Conservation (phyloP, 805 yeast species). For the Wickerhamiella occidentalis region DNA sequence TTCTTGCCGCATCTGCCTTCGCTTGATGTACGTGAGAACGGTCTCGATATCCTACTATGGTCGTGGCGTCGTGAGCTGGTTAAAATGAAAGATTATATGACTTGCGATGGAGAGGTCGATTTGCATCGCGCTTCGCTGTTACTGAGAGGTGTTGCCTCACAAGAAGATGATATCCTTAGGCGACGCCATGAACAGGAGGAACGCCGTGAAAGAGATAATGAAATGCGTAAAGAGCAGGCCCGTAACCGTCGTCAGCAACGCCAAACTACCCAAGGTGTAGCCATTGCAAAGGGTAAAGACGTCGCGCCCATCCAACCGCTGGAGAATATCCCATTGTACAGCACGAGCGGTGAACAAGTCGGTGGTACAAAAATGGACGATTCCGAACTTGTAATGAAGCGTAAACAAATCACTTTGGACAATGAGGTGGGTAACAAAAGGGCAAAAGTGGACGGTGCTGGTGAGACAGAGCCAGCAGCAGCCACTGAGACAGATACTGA, state of each 20-base stretch:
- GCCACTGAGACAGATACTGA: conserved; percentile 14
- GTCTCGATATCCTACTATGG: conserved; percentile 66
- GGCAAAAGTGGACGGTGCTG: conserved; percentile 9
- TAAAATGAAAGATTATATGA: conserved; percentile 58
- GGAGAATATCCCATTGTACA: conserved; percentile 62
- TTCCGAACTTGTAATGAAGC: conserved; percentile 46
- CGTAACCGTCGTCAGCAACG: conserved; percentile 30
- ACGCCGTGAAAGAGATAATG: conserved; percentile 51
- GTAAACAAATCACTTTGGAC: conserved; percentile 16
- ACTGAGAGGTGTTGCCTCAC: conserved; percentile 48
- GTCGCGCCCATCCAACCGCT: conserved; percentile 61
- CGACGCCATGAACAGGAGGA: conserved; percentile 56
- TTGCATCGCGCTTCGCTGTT: conserved; percentile 64
- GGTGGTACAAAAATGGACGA: conserved; percentile 50
- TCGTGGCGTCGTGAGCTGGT: conserved; percentile 76
- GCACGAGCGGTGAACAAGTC: conserved; percentile 60
- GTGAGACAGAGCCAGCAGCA: neutral
- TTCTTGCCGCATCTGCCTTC: conserved; percentile 94
- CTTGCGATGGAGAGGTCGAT: conserved; percentile 79
- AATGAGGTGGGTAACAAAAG: conserved; percentile 15
- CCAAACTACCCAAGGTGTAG: conserved; percentile 20
- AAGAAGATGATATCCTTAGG: conserved; percentile 69
- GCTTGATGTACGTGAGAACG: conserved; percentile 86
- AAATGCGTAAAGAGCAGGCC: conserved; percentile 37
- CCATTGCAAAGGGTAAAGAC: conserved; percentile 45